phyloP scores from a whole-genome alignment of 2,329 filamentous ascomycete genomes.

The Pezicula neosporulosa region DNA sequence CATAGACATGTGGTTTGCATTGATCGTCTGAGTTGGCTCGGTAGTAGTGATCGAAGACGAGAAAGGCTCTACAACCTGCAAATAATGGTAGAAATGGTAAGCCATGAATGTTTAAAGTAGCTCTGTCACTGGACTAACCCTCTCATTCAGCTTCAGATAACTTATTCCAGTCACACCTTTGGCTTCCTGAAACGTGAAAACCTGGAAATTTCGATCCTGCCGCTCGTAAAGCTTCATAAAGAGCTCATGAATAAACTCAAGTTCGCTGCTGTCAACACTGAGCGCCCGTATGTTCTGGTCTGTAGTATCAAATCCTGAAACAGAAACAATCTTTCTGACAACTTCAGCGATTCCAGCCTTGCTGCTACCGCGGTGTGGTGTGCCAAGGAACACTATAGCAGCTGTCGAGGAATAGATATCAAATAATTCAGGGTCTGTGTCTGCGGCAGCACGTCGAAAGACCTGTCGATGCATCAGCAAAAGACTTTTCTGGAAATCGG shows the following conservation, averaged over 20 bases:
- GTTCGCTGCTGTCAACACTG: slow-evolving; percentile 19
- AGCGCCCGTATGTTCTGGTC: slow-evolving; percentile 14
- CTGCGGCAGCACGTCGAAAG: slow-evolving; percentile 6
- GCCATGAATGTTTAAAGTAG: not conserved
- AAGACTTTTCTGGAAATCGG: not conserved
- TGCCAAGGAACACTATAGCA: slow-evolving; percentile 27
- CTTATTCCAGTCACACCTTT: slow-evolving; percentile 11
- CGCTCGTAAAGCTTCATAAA: slow-evolving; percentile 16
- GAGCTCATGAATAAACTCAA: slow-evolving; percentile 15
- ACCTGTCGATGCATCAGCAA: slow-evolving; percentile 7
- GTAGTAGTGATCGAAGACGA: slow-evolving; percentile 17
- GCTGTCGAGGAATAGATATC: slow-evolving; percentile 13
- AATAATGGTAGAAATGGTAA: slow-evolving; percentile 6
- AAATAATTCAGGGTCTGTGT: not conserved
- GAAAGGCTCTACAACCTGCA: slow-evolving; percentile 24
- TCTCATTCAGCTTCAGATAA: slow-evolving; percentile 9
- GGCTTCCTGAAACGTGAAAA: slow-evolving; percentile 17
- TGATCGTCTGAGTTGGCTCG: slow-evolving; percentile 17
- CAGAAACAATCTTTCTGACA: slow-evolving; percentile 15
- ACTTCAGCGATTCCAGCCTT: slow-evolving; percentile 18
- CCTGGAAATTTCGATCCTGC: slow-evolving; percentile 8
- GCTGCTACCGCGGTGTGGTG: slow-evolving; percentile 28
- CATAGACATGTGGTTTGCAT: slow-evolving; percentile 23
- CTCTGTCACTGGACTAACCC: slow-evolving; percentile 3
- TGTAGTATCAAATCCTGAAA: slow-evolving; percentile 11